These are phyloP conservation scores for Penicillium fuscoglaucum DNA, from an alignment of 2,329 filamentous ascomycete species.

Conservation along the genomic window DNA sequence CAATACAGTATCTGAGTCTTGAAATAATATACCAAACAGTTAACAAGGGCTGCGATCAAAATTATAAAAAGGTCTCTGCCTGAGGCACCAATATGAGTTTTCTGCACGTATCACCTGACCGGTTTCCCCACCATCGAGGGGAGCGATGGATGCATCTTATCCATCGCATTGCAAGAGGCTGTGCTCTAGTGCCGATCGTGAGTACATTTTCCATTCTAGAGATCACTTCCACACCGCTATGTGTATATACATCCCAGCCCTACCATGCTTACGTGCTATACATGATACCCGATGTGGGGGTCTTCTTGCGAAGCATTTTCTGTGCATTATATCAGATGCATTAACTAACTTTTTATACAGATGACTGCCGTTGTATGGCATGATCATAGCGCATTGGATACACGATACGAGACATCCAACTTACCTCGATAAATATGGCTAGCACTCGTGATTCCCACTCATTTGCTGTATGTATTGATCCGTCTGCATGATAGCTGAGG, in stretches of 20 bases:
- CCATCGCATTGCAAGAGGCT: constrained; percentile 22
- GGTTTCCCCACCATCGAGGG: constrained; percentile 28
- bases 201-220: constrained; percentile 21
- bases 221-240: not conserved
- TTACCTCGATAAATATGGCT: constrained; percentile 36
- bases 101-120: constrained; percentile 34
- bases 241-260: not conserved
- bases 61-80: constrained; percentile 15
- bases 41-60: not conserved
- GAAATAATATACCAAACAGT: not conserved
- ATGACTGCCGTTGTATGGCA: constrained; percentile 36
- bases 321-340: not conserved
- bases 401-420: constrained; percentile 23
- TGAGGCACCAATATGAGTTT: constrained; percentile 26
- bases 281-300: constrained; percentile 1
- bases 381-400: constrained; percentile 33
- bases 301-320: not conserved
- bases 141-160: constrained; percentile 25
- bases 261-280: not conserved
- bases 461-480: constrained; percentile 38
- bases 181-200: constrained; percentile 36
- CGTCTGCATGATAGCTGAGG: not conserved
- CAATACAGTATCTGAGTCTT: accelerated
- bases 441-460: constrained; percentile 45
- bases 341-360: constrained; percentile 28